Conservation (phyloP, 495 filamentous ascomycete species). For the Penicillium samsonianum region DNA sequence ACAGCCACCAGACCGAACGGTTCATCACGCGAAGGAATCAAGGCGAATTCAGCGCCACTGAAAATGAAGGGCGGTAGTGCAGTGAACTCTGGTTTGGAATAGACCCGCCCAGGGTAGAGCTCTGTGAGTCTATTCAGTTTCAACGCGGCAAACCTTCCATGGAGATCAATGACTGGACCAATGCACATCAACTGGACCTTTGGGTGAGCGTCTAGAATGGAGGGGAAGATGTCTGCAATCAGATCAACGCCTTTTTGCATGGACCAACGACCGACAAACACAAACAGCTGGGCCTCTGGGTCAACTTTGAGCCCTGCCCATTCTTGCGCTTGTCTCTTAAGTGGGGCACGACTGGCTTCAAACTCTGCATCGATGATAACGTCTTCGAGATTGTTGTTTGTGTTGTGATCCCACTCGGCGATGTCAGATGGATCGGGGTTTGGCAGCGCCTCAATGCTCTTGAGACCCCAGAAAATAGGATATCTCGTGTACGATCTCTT, state of each 20-base stretch:
- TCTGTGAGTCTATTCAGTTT: constrained; percentile 72
- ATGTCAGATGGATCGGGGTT: constrained; percentile 77
- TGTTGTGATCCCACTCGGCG: constrained; percentile 61
- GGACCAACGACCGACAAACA: constrained; percentile 78
- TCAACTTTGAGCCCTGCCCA: constrained; percentile 72
- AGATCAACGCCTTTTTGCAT: constrained; percentile 78
- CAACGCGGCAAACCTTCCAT: constrained; percentile 74
- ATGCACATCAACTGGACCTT: constrained; percentile 70
- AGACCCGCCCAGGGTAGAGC: constrained; percentile 70
- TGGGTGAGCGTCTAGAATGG: constrained; percentile 65
- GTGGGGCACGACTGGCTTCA: constrained; percentile 57
- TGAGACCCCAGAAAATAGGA: constrained; percentile 77
- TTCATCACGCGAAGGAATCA: constrained; percentile 78
- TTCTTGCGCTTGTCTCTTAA: constrained; percentile 70
- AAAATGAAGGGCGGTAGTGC: constrained; percentile 75
- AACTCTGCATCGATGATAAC: constrained; percentile 57
- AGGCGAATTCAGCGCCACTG: constrained; percentile 76
- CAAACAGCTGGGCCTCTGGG: constrained; percentile 69
- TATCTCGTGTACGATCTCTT: constrained; percentile 75
- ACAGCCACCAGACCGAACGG: constrained; percentile 79
- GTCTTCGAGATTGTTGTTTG: constrained; percentile 46
- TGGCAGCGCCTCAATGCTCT: constrained; percentile 67
- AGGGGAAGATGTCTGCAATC: constrained; percentile 78
- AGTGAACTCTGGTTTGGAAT: constrained; percentile 78
- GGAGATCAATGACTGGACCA: constrained; percentile 75